Evolutionary conservation across 768 basidiomycete species (phyloP).

Genomic region (Mycena sanguinolenta): DNA sequence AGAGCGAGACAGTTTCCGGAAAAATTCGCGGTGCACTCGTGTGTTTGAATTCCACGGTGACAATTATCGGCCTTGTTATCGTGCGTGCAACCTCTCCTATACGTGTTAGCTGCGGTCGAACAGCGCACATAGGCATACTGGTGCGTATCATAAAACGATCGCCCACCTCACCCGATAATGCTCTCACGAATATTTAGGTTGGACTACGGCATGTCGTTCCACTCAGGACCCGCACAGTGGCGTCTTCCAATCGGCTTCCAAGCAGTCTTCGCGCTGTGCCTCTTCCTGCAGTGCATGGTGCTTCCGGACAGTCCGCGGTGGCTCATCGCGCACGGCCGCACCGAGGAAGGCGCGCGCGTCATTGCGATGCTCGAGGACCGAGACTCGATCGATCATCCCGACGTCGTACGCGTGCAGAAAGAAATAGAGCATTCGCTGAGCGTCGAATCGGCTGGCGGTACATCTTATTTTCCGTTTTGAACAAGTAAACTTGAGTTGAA

Average conservation of each 20-base stretch:
- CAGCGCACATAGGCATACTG: constrained; percentile 9
- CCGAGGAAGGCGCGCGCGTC: constrained; percentile 50
- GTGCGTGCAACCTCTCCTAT: constrained; percentile 37
- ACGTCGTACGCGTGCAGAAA: constrained; percentile 47
- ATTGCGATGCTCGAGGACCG: constrained; percentile 52
- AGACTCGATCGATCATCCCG: constrained; percentile 48
- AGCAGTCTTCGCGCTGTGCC: constrained; percentile 52
- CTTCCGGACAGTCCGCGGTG: constrained; percentile 57
- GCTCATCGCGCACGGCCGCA: constrained; percentile 54
- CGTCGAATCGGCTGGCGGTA: constrained; percentile 54
- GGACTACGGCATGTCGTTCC: constrained; percentile 56
- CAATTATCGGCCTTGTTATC: constrained; percentile 55
- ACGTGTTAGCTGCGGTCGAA: neutral
- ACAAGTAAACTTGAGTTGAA: neutral
- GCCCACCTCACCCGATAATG: neutral
- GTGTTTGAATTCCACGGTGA: constrained; percentile 54
- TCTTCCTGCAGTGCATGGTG: constrained; percentile 50
- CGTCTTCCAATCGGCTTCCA: constrained; percentile 52
- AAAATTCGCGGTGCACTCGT: constrained; percentile 51
- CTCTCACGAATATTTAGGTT: constrained; percentile 49
- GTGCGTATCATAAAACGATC: neutral
- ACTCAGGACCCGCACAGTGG: constrained; percentile 47
- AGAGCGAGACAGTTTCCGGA: constrained; percentile 55
- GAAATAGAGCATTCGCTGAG: constrained; percentile 55
- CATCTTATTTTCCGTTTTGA: neutral